A percentile compares a stretch with the other conserved stretches of the same genome.
phyloP scores from a whole-genome alignment of 2,329 filamentous ascomycete genomes.

The Pestalotiopsis sp. region DNA sequence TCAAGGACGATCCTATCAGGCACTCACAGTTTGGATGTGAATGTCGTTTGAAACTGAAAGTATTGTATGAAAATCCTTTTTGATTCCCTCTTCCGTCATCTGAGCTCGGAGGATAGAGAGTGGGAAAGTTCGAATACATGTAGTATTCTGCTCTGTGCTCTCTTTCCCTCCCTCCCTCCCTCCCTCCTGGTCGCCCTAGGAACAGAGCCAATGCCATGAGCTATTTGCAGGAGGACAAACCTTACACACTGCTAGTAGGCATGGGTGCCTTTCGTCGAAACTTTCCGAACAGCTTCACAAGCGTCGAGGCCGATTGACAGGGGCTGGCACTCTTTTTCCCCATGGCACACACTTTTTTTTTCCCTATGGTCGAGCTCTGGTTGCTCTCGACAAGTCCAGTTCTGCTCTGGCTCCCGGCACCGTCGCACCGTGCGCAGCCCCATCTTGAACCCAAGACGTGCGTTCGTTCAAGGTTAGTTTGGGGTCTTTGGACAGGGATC shows the following conservation, averaged over 20 bases:
- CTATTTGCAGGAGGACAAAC: neutral
- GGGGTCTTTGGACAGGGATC: neutral
- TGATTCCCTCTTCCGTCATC: neutral
- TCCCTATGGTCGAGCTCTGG: neutral
- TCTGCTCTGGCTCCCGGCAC: neutral
- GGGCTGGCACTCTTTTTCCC: neutral
- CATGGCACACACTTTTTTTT: neutral
- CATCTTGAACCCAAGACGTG: neutral
- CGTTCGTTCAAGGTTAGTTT: neutral
- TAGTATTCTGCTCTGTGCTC: neutral
- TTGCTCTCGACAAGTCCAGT: neutral
- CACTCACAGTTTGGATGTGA: neutral
- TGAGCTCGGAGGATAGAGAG: neutral
- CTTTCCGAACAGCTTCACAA: constrained; percentile 3
- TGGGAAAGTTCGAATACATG: neutral
- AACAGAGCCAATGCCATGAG: neutral
- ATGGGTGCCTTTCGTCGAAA: neutral
- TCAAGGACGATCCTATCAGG: neutral
- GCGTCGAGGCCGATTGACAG: constrained; percentile 1
- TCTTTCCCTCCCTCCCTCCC: neutral
- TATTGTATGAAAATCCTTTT: neutral
- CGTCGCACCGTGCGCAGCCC: constrained; percentile 1
- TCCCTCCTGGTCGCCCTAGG: neutral
- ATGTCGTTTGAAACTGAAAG: neutral
- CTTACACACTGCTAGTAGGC: neutral